These are phyloP conservation scores for Cyclotella cryptica DNA, from an alignment of 108 stramenopile genomes.

Conservation along the genomic window DNA sequence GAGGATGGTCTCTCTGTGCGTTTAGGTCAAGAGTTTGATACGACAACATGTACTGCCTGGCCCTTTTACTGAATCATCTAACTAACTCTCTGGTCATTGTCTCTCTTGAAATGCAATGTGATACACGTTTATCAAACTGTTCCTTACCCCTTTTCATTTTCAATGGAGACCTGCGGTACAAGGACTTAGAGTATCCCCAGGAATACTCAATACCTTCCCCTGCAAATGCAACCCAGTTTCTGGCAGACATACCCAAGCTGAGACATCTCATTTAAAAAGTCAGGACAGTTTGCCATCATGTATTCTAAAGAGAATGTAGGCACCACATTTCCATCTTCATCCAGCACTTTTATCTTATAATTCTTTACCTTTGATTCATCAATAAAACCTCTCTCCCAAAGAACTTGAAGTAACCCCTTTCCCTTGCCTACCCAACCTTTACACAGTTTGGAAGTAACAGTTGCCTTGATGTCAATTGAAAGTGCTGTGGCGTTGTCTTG, in stretches of 20 bases:
- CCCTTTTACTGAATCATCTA: no score
- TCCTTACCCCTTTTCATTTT: neutral
- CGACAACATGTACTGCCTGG: no score
- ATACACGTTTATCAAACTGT: no score
- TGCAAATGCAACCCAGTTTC: neutral
- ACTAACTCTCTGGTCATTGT: no score
- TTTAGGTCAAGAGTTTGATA: no score
- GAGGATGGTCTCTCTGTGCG: no score
- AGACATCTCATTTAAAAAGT: neutral
- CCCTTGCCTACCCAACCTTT: neutral
- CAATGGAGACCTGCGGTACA: neutral
- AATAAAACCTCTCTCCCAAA: neutral
- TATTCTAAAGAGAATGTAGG: neutral
- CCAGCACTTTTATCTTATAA: neutral
- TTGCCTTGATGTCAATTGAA: neutral
- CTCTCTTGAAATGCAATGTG: no score
- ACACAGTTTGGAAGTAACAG: neutral
- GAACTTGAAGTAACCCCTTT: neutral
- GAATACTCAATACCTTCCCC: neutral
- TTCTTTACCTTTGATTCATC: neutral
- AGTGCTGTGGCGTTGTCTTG: neutral
- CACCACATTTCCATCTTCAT: neutral
- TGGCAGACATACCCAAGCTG: neutral
- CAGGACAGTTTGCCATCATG: neutral
- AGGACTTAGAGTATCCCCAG: neutral